Percentiles rank a stretch among this genome's conserved stretches.
Conservation (phyloP, 2,329 filamentous ascomycete genomes). For the Sporothrix pseudoabietina region DNA sequence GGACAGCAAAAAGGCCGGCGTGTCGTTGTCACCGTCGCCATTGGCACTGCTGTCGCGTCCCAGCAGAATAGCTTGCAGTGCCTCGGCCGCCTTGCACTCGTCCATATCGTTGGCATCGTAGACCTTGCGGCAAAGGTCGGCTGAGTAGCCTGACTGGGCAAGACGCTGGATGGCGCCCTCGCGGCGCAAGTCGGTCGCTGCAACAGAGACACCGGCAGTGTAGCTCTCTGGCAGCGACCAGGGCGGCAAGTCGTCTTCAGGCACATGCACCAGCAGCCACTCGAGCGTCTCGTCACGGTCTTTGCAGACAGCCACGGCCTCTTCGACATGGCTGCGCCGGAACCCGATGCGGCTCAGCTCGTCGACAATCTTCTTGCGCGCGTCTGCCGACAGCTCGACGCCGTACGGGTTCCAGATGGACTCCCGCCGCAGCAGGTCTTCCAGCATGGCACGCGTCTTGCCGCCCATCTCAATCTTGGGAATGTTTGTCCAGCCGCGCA, state of each 20-base stretch:
- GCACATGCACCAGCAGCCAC: constrained; percentile 95
- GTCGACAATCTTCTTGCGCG: constrained; percentile 64
- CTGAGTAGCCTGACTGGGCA: constrained; percentile 78
- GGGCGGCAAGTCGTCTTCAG: constrained; percentile 90
- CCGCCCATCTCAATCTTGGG: constrained; percentile 93
- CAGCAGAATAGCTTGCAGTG: constrained; percentile 72
- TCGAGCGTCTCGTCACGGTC: constrained; percentile 90
- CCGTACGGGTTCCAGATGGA: constrained; percentile 86
- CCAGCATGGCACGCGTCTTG: constrained; percentile 75
- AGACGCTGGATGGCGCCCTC: constrained; percentile 84
- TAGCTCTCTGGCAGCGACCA: constrained; percentile 95
- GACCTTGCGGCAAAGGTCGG: constrained; percentile 78
- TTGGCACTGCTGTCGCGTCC: constrained; percentile 38
- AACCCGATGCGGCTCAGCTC: constrained; percentile 82
- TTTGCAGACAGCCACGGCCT: constrained; percentile 84
- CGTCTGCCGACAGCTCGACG: constrained; percentile 61
- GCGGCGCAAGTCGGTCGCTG: constrained; percentile 74
- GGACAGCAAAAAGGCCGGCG: neutral
- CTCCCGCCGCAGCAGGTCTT: constrained; percentile 74
- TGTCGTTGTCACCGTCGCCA: constrained; percentile 34
- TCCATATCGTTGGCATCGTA: constrained; percentile 71
- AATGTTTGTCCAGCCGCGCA: constrained; percentile 77
- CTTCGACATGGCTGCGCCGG: constrained; percentile 83
- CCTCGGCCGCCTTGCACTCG: constrained; percentile 75
- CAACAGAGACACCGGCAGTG: constrained; percentile 84